Evolutionary conservation across 2,329 filamentous ascomycete species (phyloP).

Genomic region (Alternaria incomplexa): DNA sequence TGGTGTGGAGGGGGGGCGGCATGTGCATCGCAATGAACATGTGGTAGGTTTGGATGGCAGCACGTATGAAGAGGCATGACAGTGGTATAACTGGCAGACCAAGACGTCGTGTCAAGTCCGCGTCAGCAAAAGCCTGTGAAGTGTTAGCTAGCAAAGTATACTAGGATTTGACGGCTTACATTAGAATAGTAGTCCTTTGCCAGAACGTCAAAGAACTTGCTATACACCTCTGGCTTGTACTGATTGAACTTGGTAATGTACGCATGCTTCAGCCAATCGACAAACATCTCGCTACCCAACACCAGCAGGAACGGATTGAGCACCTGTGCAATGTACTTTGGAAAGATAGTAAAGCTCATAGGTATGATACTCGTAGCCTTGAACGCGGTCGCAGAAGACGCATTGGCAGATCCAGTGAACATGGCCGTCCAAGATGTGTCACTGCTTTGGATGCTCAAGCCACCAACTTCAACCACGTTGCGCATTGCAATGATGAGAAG

Average conservation of each 20-base stretch:
- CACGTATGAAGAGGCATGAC: constrained; percentile 92
- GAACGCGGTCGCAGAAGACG: constrained; percentile 57
- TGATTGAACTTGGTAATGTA: constrained; percentile 99
- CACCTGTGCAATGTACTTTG: constrained; percentile 86
- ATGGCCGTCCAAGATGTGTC: constrained; percentile 38
- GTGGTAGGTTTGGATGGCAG: constrained; percentile 93
- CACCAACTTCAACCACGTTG: constrained; percentile 94
- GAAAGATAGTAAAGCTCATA: constrained; percentile 87
- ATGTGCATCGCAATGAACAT: constrained; percentile 94
- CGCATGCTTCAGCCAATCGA: constrained; percentile 95
- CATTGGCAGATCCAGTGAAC: constrained; percentile 50
- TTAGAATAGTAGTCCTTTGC: constrained; percentile 99
- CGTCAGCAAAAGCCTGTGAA: constrained; percentile 80
- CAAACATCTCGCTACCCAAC: constrained; percentile 92
- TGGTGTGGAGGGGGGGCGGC: constrained; percentile 72
- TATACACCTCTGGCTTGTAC: constrained; percentile 87
- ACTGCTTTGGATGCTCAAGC: constrained; percentile 64
- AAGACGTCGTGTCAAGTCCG: constrained; percentile 85
- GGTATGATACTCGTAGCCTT: constrained; percentile 79
- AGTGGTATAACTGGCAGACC: constrained; percentile 91
- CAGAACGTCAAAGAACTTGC: constrained; percentile 87
- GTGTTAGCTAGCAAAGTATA: constrained; percentile 6
- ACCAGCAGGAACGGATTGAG: constrained; percentile 93
- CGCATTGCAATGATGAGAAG: constrained; percentile 93
- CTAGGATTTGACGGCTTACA: constrained; percentile 54